Percentiles rank a stretch among this genome's conserved stretches.
Evolutionary conservation across 345 rosid species (phyloP).

Genomic region (Brassica nigra): DNA sequence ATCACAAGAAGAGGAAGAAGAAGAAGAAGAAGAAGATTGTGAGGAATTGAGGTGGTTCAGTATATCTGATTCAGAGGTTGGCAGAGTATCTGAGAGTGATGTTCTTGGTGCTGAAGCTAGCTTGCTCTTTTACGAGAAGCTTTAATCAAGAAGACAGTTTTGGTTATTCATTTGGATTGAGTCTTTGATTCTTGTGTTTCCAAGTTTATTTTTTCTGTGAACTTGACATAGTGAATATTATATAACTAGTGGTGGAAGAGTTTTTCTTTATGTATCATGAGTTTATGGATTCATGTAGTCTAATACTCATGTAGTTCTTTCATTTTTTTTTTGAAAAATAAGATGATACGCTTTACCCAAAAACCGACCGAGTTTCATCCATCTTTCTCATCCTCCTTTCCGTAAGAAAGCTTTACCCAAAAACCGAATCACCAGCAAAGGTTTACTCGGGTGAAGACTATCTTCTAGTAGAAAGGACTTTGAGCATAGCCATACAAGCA

Average conservation of each 20-base stretch:
- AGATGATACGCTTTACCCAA: neutral
- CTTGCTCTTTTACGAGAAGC: conserved; percentile 81
- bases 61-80: conserved; percentile 76
- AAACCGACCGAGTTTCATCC: too few species aligned
- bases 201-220: neutral
- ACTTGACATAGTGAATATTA: neutral
- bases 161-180: neutral
- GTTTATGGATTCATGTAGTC: neutral
- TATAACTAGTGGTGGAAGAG: neutral
- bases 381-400: too few species aligned
- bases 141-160: neutral
- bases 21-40: conserved; percentile 20
- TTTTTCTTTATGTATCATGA: neutral
- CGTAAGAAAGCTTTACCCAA: too few species aligned
- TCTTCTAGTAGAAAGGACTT: too few species aligned
- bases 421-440: too few species aligned
- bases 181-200: neutral
- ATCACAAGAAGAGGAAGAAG: conserved; percentile 21
- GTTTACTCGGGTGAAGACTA: too few species aligned
- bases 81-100: conserved; percentile 59
- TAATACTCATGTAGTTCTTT: neutral
- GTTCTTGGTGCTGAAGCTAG: conserved; percentile 84
- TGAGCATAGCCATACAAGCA: too few species aligned
- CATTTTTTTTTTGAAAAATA: neutral
- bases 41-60: conserved; percentile 58